Evolutionary conservation across 345 rosid species (phyloP).

Genomic region (Gossypium anomalum): DNA sequence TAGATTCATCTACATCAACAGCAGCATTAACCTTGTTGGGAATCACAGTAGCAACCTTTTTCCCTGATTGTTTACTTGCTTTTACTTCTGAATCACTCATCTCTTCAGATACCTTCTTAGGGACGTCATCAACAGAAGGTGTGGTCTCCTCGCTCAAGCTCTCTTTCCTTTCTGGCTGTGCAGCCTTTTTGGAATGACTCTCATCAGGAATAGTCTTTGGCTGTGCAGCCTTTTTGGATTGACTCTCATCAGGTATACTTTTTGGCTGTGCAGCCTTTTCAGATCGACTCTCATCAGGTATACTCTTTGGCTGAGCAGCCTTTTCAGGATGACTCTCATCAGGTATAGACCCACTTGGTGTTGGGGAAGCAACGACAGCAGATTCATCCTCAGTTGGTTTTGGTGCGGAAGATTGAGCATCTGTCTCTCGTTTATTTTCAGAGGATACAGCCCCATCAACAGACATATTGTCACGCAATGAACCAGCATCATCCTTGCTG

Average conservation of each 20-base stretch:
- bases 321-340: constrained; percentile 24
- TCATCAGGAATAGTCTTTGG: constrained; percentile 34
- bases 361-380: constrained; percentile 30
- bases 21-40: constrained; percentile 38
- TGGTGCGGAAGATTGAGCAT: constrained; percentile 34
- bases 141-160: constrained; percentile 34
- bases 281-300: neutral
- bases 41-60: constrained; percentile 34
- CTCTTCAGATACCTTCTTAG: constrained; percentile 49
- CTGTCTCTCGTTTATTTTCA: constrained; percentile 42
- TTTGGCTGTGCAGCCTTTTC: constrained; percentile 23
- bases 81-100: constrained; percentile 50
- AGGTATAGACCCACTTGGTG: constrained; percentile 36
- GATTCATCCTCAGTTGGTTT: constrained; percentile 38
- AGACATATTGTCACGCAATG: constrained; percentile 33
- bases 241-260: constrained; percentile 30
- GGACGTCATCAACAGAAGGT: constrained; percentile 34
- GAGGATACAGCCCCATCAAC: constrained; percentile 33
- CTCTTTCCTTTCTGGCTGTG: constrained; percentile 49
- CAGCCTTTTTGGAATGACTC: neutral
- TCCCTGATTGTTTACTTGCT: constrained; percentile 33
- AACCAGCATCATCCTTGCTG: constrained; percentile 31
- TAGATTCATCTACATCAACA: constrained; percentile 26
- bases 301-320: constrained; percentile 14
- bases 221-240: constrained; percentile 33